phyloP scores from a whole-genome alignment of 192 early-diverging fungal species.

The Cladochytrium replicatum region DNA sequence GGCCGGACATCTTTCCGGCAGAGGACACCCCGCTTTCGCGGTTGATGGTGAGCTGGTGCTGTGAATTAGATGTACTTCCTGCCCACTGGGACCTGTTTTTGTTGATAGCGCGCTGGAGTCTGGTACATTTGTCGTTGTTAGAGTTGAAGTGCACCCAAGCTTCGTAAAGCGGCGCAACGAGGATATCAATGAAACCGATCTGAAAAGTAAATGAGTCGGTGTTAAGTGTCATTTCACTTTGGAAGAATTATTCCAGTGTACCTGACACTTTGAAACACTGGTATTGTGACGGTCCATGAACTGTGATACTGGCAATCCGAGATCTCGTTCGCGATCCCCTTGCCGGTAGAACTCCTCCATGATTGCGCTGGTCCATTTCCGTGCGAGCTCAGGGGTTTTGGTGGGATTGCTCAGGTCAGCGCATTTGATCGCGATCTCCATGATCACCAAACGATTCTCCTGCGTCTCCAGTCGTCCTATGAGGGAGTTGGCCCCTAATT shows the following conservation, averaged over 20 bases:
- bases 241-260: conserved; percentile 1
- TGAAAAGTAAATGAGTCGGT: too few relatives aligned
- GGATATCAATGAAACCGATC: conserved; percentile 50
- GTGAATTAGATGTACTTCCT: too few relatives aligned
- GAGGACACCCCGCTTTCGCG: too few relatives aligned
- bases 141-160: conserved; percentile 37
- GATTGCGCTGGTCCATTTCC: conserved; percentile 22
- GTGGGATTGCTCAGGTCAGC: conserved; percentile 47
- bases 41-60: too few relatives aligned
- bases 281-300: conserved; percentile 43
- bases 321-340: conserved; percentile 38
- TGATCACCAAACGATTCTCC: conserved; percentile 28
- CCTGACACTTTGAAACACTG: conserved; percentile 38
- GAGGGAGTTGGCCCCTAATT: conserved; percentile 33
- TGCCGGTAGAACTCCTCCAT: conserved; percentile 20
- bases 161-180: conserved; percentile 42
- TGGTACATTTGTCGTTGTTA: too few relatives aligned
- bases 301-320: conserved; percentile 29
- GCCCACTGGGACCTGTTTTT: too few relatives aligned
- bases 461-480: conserved; percentile 36
- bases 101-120: too few relatives aligned
- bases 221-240: not conserved
- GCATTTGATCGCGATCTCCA: conserved; percentile 49
- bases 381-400: conserved; percentile 29
- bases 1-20: too few relatives aligned